Conservation (phyloP, 2,329 filamentous ascomycete species). For the Cladosporium austrohemisphaericum region DNA sequence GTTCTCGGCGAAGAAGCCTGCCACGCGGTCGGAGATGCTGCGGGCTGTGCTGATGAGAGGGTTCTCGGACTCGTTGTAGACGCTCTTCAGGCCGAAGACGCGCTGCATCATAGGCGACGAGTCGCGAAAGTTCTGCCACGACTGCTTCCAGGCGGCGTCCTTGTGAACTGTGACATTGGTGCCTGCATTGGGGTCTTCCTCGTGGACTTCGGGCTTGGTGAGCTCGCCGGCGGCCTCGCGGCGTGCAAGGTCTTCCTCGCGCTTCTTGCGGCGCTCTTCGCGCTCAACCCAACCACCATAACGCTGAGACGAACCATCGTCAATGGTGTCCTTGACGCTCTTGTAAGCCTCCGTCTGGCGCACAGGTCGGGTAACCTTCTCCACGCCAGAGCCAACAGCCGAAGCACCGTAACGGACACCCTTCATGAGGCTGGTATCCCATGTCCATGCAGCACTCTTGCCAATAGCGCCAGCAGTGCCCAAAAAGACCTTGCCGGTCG, state of each 20-base stretch:
- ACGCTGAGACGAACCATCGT: constrained; percentile 91
- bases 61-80: constrained; percentile 96
- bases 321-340: constrained; percentile 88
- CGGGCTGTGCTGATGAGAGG: constrained; percentile 88
- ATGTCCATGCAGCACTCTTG: constrained; percentile 91
- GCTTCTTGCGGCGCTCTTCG: constrained; percentile 79
- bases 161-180: constrained; percentile 95
- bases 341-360: constrained; percentile 93
- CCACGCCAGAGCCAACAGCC: constrained; percentile 78
- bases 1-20: constrained; percentile 96
- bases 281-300: constrained; percentile 98
- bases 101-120: constrained; percentile 83
- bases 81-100: constrained; percentile 77
- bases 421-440: constrained; percentile 92
- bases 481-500: constrained; percentile 76
- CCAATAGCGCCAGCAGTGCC: constrained; percentile 81
- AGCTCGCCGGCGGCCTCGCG: constrained; percentile 34
- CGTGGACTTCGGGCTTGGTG: constrained; percentile 55
- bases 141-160: constrained; percentile 94
- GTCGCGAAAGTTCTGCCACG: constrained; percentile 95
- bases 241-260: constrained; percentile 68
- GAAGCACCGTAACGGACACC: constrained; percentile 82
- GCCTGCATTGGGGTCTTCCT: constrained; percentile 89
- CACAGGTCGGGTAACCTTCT: constrained; percentile 92
- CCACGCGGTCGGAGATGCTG: constrained; percentile 87